phyloP scores from a whole-genome alignment of 1,284 basidiomycete species.

The Laetiporus sulphureus region DNA sequence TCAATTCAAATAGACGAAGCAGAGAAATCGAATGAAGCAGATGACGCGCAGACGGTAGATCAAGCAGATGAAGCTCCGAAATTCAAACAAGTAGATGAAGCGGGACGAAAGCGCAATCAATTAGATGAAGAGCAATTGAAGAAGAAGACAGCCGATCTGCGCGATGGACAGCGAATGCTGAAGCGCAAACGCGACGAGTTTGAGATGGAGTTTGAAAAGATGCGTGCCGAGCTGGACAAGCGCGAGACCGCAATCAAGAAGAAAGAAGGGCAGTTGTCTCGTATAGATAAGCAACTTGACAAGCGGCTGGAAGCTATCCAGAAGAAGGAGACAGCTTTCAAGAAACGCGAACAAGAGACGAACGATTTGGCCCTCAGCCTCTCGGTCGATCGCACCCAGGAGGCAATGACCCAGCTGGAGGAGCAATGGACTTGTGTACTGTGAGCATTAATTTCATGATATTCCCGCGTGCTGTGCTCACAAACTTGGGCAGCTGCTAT shows the following conservation, averaged over 20 bases:
- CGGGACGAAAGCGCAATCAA: too few species aligned
- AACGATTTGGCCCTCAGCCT: not conserved
- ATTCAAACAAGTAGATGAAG: too few species aligned
- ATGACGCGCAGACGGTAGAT: too few species aligned
- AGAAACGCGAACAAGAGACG: conserved; percentile 1
- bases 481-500: conserved; percentile 27
- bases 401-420: conserved; percentile 43
- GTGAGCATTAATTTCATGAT: conserved; percentile 27
- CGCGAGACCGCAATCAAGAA: conserved; percentile 3
- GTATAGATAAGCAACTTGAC: conserved; percentile 1
- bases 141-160: too few species aligned
- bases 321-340: not conserved
- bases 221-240: conserved; percentile 7
- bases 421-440: conserved; percentile 49
- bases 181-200: conserved; percentile 4
- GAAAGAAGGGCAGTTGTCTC: conserved; percentile 5
- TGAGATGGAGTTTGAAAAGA: conserved; percentile 1
- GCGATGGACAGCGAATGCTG: not conserved
- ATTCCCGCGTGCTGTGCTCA: not conserved
- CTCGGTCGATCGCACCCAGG: conserved; percentile 2
- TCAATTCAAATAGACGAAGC: too few species aligned
- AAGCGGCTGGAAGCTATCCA: conserved; percentile 1
- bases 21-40: too few species aligned
- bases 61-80: too few species aligned
- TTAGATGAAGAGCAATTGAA: too few species aligned